Percentiles rank a stretch among this genome's conserved stretches.
Conservation (phyloP, 345 rosid genomes). For the Boechera retrofracta region DNA sequence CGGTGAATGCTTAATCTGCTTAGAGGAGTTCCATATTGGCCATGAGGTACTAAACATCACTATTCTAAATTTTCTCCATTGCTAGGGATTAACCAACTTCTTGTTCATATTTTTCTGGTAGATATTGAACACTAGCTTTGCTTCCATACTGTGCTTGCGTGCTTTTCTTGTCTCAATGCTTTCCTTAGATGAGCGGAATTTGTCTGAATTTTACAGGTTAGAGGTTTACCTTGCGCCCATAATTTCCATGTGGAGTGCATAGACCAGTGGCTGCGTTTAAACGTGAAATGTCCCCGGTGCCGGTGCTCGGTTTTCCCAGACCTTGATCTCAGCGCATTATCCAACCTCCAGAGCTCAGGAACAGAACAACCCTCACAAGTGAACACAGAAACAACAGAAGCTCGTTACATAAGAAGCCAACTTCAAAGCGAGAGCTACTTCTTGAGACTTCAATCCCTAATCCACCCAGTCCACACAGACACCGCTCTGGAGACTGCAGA, state of each 20-base stretch:
- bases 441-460: constrained; percentile 69
- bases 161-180: neutral
- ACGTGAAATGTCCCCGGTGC: constrained; percentile 96
- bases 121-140: constrained; percentile 13
- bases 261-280: constrained; percentile 93
- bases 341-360: constrained; percentile 63
- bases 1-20: constrained; percentile 97
- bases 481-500: constrained; percentile 41
- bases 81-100: constrained; percentile 10
- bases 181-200: constrained; percentile 15
- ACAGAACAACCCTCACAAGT: constrained; percentile 22
- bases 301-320: constrained; percentile 95
- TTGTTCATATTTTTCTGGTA: neutral
- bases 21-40: constrained; percentile 88
- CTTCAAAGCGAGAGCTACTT: constrained; percentile 79
- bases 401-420: constrained; percentile 64
- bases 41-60: constrained; percentile 68
- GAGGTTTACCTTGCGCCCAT: constrained; percentile 98
- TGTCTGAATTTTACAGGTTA: constrained; percentile 64
- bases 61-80: neutral
- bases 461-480: constrained; percentile 65
- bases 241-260: constrained; percentile 98
- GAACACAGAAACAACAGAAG: constrained; percentile 53
- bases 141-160: constrained; percentile 7
- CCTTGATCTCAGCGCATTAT: constrained; percentile 92